Evolutionary conservation across 1,284 basidiomycete species (phyloP).

Genomic region (Pseudozyma sp.): DNA sequence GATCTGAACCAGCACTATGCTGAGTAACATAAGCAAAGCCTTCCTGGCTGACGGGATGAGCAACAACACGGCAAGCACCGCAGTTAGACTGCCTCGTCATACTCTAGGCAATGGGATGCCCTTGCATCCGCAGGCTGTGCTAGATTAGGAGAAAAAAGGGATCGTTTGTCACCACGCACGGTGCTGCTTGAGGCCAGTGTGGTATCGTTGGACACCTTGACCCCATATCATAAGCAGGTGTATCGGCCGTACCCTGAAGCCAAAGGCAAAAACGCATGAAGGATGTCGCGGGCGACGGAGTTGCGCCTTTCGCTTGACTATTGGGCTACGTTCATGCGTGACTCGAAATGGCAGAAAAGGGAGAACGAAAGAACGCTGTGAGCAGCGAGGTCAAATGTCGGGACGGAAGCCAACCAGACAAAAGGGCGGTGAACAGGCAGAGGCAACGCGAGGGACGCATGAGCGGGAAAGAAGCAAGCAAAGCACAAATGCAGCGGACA

Average conservation of each 20-base stretch:
- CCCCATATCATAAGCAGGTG: too few species aligned
- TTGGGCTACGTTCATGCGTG: not conserved
- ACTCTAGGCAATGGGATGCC: too few species aligned
- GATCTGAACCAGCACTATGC: too few species aligned
- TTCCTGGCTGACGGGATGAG: too few species aligned
- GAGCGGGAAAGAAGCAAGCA: not conserved
- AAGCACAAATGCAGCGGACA: not conserved
- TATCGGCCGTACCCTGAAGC: not conserved
- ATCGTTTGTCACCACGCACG: too few species aligned
- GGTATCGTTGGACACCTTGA: too few species aligned
- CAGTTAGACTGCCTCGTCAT: too few species aligned
- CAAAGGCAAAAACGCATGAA: not conserved
- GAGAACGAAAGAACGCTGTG: not conserved
- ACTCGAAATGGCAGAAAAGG: not conserved
- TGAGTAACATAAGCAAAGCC: too few species aligned
- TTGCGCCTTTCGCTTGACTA: not conserved
- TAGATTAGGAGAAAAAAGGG: too few species aligned
- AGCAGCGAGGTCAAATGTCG: not conserved
- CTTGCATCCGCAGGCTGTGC: too few species aligned
- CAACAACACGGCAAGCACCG: too few species aligned
- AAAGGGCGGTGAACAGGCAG: not conserved
- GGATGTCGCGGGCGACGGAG: not conserved
- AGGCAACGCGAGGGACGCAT: not conserved
- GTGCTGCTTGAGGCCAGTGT: too few species aligned
- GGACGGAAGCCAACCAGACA: slow-evolving; percentile 4